phyloP scores from a whole-genome alignment of 2,329 filamentous ascomycete species.

The Parascedosporium putredinis region DNA sequence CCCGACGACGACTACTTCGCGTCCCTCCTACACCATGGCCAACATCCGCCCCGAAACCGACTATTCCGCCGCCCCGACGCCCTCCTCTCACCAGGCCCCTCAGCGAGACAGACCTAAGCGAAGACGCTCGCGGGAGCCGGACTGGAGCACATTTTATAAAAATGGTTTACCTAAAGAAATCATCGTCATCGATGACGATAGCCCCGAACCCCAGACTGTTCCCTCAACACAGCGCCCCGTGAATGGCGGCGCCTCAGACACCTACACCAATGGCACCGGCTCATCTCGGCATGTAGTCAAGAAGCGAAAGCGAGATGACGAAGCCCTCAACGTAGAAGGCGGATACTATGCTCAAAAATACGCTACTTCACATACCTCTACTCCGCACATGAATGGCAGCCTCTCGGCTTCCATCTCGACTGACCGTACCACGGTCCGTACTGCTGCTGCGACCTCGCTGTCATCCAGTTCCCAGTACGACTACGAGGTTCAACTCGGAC shows the following conservation, averaged over 20 bases:
- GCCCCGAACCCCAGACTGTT: conserved; percentile 43
- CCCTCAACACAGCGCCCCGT: conserved; percentile 5
- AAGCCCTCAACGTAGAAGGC: conserved; percentile 43
- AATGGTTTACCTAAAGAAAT: conserved; percentile 77
- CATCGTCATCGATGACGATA: conserved; percentile 75
- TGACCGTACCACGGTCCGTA: conserved; percentile 72
- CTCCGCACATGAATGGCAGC: conserved; percentile 56
- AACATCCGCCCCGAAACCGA: conserved; percentile 13
- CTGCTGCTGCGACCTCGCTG: conserved; percentile 78
- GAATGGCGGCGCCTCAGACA: background rate
- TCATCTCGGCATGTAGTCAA: conserved; percentile 49
- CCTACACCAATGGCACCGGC: conserved; percentile 15
- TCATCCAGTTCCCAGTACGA: conserved; percentile 55
- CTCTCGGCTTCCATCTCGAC: conserved; percentile 64
- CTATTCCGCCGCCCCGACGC: background rate
- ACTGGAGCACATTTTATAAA: conserved; percentile 74
- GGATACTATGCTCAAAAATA: conserved; percentile 63
- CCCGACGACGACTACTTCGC: conserved; percentile 17
- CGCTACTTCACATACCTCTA: conserved; percentile 60
- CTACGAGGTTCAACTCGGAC: conserved; percentile 56
- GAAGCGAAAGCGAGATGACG: conserved; percentile 60
- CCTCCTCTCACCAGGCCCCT: conserved; percentile 1
- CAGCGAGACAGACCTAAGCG: conserved; percentile 30
- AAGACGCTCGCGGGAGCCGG: conserved; percentile 52
- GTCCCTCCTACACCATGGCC: conserved; percentile 8